phyloP scores from a whole-genome alignment of 331 rosid genomes.

The Quercus lobata region DNA sequence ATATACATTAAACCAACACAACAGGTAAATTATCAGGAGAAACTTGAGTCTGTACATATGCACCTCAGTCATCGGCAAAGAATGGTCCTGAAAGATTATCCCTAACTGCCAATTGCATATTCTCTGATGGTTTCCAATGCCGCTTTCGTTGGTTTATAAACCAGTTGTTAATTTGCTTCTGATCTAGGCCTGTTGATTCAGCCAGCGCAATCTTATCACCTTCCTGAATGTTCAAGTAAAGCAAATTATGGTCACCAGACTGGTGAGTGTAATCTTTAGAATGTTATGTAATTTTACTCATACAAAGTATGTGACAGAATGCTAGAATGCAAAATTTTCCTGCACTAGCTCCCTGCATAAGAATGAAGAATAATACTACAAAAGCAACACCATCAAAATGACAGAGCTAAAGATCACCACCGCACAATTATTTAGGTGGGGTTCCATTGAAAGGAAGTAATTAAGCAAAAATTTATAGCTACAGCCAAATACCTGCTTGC shows the following conservation, averaged over 20 bases:
- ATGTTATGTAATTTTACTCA: too few relatives aligned
- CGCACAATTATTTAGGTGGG: too few relatives aligned
- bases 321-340: too few relatives aligned
- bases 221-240: constrained; percentile 41
- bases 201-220: constrained; percentile 81
- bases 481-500: too few relatives aligned
- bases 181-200: constrained; percentile 77
- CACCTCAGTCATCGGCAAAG: constrained; percentile 49
- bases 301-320: too few relatives aligned
- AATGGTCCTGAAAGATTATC: constrained; percentile 51
- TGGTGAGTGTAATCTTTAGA: not conserved
- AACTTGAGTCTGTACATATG: constrained; percentile 16
- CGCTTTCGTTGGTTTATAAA: constrained; percentile 94
- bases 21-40: not conserved
- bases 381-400: too few relatives aligned
- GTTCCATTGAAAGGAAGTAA: not conserved
- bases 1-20: constrained; percentile 5
- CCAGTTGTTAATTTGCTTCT: constrained; percentile 96
- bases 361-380: too few relatives aligned
- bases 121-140: constrained; percentile 95
- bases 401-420: too few relatives aligned
- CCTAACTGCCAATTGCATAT: constrained; percentile 63
- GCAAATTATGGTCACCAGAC: not conserved
- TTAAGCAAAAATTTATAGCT: not conserved
- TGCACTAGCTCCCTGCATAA: too few relatives aligned